phyloP scores from a whole-genome alignment of 2,329 filamentous ascomycete species.

The Lasiodiplodia citricola region DNA sequence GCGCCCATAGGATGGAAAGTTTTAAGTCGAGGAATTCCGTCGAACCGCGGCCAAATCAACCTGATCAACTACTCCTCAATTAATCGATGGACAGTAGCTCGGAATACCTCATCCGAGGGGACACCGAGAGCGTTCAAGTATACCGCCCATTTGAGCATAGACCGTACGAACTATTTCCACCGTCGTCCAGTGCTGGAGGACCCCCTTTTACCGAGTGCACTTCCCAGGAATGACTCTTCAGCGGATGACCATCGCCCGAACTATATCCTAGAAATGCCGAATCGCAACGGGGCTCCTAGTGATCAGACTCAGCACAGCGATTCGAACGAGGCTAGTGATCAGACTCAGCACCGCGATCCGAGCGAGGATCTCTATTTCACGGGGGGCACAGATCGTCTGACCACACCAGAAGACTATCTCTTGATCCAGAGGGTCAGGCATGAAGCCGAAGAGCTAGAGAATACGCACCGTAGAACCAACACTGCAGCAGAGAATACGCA shows the following conservation, averaged over 20 bases:
- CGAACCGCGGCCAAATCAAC: background rate
- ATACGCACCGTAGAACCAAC: too few species aligned
- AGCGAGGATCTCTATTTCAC: background rate
- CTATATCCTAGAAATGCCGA: background rate
- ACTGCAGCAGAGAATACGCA: too few species aligned
- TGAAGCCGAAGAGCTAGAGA: background rate
- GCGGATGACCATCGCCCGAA: background rate
- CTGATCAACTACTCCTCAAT: background rate
- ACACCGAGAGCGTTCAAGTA: background rate
- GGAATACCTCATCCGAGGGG: background rate
- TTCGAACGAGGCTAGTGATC: too few species aligned
- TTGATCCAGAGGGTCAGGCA: background rate
- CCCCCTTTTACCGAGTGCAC: background rate
- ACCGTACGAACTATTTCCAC: background rate
- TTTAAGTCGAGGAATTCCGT: background rate
- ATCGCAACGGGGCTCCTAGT: background rate
- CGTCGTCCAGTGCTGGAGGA: background rate
- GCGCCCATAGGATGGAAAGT: background rate
- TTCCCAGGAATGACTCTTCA: background rate
- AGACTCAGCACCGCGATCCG: background rate
- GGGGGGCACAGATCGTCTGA: background rate
- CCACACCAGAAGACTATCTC: background rate
- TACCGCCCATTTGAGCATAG: background rate
- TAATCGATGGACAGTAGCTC: background rate
- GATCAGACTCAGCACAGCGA: background rate